Conservation (phyloP, 2,329 filamentous ascomycete genomes). For the Metarhizium sp. region DNA sequence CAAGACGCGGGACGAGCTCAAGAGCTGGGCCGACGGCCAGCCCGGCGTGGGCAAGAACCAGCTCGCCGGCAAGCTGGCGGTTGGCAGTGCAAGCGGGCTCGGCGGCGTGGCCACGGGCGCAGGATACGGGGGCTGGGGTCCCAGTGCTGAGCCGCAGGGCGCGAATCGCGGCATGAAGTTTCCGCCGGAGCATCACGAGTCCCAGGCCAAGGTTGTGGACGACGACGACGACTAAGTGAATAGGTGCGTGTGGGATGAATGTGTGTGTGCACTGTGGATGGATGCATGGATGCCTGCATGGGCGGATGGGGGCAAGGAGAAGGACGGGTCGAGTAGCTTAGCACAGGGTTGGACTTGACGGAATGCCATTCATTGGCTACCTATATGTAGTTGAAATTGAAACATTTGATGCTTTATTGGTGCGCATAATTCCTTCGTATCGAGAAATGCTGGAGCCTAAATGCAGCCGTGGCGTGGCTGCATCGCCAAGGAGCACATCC, state of each 20-base stretch:
- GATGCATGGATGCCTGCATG: neutral
- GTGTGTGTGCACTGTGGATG: too few species aligned
- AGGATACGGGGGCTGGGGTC: constrained; percentile 27
- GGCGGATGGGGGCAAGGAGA: neutral
- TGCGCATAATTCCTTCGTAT: neutral
- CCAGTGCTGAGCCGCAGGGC: constrained; percentile 15
- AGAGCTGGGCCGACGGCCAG: constrained; percentile 25
- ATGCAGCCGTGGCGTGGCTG: neutral
- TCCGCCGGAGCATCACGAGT: constrained; percentile 14
- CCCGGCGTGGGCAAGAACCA: constrained; percentile 32
- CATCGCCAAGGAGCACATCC: neutral
- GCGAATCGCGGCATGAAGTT: constrained; percentile 25
- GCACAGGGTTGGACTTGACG: neutral
- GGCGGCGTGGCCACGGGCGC: constrained; percentile 18
- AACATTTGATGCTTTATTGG: neutral
- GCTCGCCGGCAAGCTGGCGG: constrained; percentile 22
- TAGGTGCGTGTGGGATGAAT: too few species aligned
- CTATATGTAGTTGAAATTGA: neutral
- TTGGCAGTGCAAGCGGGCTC: constrained; percentile 21
- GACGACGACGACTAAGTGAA: too few species aligned
- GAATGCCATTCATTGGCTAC: neutral
- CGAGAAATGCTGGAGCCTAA: too few species aligned
- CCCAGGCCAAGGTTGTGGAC: neutral
- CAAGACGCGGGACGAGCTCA: constrained; percentile 24
- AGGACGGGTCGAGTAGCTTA: too few species aligned